Evolutionary conservation across 129 eudicot genomes (phyloP).

Genomic region (Flaveria linearis): DNA sequence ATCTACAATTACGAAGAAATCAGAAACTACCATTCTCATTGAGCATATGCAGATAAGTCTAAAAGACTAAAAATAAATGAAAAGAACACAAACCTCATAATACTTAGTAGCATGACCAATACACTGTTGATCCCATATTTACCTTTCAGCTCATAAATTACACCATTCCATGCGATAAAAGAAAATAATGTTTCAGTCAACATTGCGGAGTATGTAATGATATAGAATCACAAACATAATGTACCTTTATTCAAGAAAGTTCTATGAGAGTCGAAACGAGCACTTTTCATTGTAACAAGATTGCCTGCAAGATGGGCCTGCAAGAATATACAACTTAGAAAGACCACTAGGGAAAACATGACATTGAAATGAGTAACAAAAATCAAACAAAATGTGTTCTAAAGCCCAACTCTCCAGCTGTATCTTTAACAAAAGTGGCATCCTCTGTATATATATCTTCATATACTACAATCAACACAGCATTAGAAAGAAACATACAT

Average conservation of each 20-base stretch:
- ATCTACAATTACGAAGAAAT: constrained; percentile 36
- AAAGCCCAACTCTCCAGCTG: constrained; percentile 43
- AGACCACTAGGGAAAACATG: no score
- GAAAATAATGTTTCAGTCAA: no score
- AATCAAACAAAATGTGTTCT: neutral
- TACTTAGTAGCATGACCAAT: constrained; percentile 25
- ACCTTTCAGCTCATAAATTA: no score
- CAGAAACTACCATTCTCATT: neutral
- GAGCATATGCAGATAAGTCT: no score
- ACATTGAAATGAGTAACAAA: no score
- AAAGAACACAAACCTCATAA: no score
- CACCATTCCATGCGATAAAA: no score
- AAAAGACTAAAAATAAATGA: no score
- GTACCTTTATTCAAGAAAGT: no score
- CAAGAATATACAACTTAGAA: neutral
- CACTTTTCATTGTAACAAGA: constrained; percentile 20
- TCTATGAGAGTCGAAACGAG: neutral
- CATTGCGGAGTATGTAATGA: no score
- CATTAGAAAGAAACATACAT: constrained; percentile 29
- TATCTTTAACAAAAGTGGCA: constrained; percentile 40
- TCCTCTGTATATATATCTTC: constrained; percentile 41
- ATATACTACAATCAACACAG: constrained; percentile 25
- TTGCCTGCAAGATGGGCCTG: constrained; percentile 38
- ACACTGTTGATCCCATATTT: neutral
- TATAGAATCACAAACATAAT: no score